Evolutionary conservation across 2,329 filamentous ascomycete species (phyloP), one percentile per base, ranked within the genome.

Genomic region (Pyricularia sp.): DNA sequence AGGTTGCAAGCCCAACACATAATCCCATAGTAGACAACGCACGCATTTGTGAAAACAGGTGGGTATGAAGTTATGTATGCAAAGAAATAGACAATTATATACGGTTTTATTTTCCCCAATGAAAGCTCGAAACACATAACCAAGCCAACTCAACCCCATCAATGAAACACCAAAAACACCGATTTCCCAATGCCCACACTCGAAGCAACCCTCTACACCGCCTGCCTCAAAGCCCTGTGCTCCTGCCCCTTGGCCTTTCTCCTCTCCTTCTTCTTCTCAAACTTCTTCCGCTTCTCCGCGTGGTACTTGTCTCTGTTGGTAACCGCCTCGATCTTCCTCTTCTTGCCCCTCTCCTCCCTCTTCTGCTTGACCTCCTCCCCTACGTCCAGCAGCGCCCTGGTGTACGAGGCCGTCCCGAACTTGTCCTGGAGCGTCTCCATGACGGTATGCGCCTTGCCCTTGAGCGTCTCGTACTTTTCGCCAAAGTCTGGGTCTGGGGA

Each of bases 311-410:
- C 93, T 1, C 94, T 94, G 72, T 89, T 85, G 62, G 84, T 84
- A 28, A 99, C 87, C 12, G 90, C 90, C 73, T 96, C 93, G 68
- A 97, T 90, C 76, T 91, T 90, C 71, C 94, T 84, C 84, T 99
- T 99, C 68, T 82, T 85, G 64, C 88, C 85, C 68, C 96, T 81
- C 71, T 87, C 84, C 73, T 91, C 85, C 69, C 94, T 82, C 71
- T 88, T 85, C 68, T 83, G 82, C 71, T 84, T 84, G n/a, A 94
- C 87, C 19, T 82, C 83, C 64, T 89, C 86, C 66, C 91, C 85
- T 7, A 96, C 90, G 55, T 83, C 82, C 53, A 90, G 76, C 72
- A 97, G 80, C 60, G 88, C 82, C 65, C 82, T 81, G n/a, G 93
- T 86, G 76, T 93, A 99, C 67, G 85, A 85, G 0, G 86, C 84